A percentile compares a stretch with the other conserved stretches of the same genome.
Evolutionary conservation across 768 basidiomycete genomes (phyloP).

Genomic region (Russula virescens): DNA sequence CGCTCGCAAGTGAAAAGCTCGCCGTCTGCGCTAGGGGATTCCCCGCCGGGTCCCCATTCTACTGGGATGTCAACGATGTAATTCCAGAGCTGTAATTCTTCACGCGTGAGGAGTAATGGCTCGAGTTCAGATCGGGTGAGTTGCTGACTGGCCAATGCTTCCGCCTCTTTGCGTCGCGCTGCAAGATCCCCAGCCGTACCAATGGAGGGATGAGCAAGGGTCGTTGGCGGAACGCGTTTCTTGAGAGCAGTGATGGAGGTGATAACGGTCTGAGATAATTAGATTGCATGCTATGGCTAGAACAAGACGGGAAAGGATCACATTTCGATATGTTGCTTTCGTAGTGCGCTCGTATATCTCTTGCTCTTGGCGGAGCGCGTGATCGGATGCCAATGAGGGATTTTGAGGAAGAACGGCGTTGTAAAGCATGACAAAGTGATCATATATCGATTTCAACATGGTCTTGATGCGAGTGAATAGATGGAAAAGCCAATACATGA

Average conservation of each 20-base stretch:
- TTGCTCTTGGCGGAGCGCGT: conserved; percentile 77
- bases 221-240: conserved; percentile 49
- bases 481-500: background rate
- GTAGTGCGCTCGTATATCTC: conserved; percentile 70
- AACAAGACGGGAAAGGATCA: conserved; percentile 30
- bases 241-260: conserved; percentile 47
- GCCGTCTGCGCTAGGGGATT: conserved; percentile 55
- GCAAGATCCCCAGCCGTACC: conserved; percentile 66
- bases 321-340: conserved; percentile 81
- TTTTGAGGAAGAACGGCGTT: conserved; percentile 45
- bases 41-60: conserved; percentile 50
- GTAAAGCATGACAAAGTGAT: conserved; percentile 70
- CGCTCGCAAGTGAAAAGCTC: conserved; percentile 69
- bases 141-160: conserved; percentile 36
- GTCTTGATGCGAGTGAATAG: conserved; percentile 36
- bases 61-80: conserved; percentile 67
- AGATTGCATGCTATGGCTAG: conserved; percentile 11
- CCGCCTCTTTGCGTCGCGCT: conserved; percentile 40
- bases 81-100: conserved; percentile 58
- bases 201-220: conserved; percentile 60
- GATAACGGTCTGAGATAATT: conserved; percentile 42
- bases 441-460: conserved; percentile 69
- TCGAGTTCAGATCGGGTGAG: conserved; percentile 51
- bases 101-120: conserved; percentile 51
- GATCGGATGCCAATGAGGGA: conserved; percentile 63